A percentile compares a stretch with the other conserved stretches of the same genome.
These are phyloP conservation scores for Mesostigma viride DNA, from an alignment of 139 green algal species.

Conservation along the genomic window DNA sequence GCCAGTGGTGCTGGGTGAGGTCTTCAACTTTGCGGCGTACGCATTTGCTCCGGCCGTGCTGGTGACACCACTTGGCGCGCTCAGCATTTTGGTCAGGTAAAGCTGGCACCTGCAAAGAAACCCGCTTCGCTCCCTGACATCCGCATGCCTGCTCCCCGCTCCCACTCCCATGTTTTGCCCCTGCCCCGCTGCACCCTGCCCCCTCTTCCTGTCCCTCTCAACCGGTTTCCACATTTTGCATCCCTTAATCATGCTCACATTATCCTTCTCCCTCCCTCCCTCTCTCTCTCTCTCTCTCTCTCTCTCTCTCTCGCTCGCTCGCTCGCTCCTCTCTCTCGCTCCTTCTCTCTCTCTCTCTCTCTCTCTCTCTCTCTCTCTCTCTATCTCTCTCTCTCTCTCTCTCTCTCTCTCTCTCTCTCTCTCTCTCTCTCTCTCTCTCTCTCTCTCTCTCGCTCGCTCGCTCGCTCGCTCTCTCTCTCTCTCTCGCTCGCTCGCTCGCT, in stretches of 20 bases:
- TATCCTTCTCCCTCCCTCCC: too few species aligned
- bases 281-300: constrained; percentile 5
- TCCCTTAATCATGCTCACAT: too few species aligned
- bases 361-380: constrained; percentile 5
- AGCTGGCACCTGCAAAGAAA: too few species aligned
- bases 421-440: constrained; percentile 5
- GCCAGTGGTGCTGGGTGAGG: constrained; percentile 72
- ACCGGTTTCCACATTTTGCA: too few species aligned
- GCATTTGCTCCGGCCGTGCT: constrained; percentile 91
- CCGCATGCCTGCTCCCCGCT: too few species aligned
- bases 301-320: not conserved
- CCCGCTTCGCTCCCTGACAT: too few species aligned
- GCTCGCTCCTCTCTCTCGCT: not conserved
- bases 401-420: constrained; percentile 5
- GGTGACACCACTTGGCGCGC: constrained; percentile 79
- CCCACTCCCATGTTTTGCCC: too few species aligned
- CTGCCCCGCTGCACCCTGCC: too few species aligned
- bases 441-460: not conserved
- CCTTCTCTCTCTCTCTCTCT: constrained; percentile 1
- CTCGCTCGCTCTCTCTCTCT: not conserved
- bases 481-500: not conserved
- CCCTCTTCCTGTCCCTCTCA: too few species aligned
- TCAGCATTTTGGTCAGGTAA: constrained; percentile 81
- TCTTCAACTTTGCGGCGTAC: constrained; percentile 93
- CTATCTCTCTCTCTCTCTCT: constrained; percentile 3